Evolutionary conservation across 306 rosid genomes (phyloP).

Genomic region (Cucurbita moschata): DNA sequence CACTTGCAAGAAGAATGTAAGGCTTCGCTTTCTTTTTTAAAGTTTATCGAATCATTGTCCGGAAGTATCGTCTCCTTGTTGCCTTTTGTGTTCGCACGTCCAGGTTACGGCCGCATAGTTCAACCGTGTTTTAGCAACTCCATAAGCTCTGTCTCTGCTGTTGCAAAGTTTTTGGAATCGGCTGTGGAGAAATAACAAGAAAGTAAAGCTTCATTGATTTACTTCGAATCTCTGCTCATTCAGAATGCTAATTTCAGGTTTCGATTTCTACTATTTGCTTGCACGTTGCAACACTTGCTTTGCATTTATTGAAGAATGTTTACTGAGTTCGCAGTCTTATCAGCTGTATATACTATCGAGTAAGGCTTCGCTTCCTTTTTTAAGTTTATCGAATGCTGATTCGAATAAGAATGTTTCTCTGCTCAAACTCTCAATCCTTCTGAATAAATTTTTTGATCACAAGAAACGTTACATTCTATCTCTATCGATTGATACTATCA

Average conservation of each 20-base stretch:
- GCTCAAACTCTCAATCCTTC: too few relatives aligned
- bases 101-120: neutral
- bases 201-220: neutral
- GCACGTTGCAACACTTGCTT: neutral
- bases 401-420: too few relatives aligned
- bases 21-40: neutral
- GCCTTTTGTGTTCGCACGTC: neutral
- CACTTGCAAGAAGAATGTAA: neutral
- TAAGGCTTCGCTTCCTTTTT: too few relatives aligned
- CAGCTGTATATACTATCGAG: too few relatives aligned
- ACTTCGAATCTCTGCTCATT: too few relatives aligned
- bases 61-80: neutral
- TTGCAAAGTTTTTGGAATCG: neutral
- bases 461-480: too few relatives aligned
- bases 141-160: neutral
- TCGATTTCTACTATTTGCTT: neutral
- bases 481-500: too few relatives aligned
- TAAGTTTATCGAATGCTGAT: too few relatives aligned
- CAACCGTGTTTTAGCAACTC: neutral
- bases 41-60: neutral
- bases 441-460: too few relatives aligned
- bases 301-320: neutral
- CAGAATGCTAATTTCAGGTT: too few relatives aligned
- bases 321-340: too few relatives aligned
- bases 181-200: neutral